Evolutionary conservation across 2,329 filamentous ascomycete genomes (phyloP).

Genomic region (Paraphaeosphaeria sporulosa): DNA sequence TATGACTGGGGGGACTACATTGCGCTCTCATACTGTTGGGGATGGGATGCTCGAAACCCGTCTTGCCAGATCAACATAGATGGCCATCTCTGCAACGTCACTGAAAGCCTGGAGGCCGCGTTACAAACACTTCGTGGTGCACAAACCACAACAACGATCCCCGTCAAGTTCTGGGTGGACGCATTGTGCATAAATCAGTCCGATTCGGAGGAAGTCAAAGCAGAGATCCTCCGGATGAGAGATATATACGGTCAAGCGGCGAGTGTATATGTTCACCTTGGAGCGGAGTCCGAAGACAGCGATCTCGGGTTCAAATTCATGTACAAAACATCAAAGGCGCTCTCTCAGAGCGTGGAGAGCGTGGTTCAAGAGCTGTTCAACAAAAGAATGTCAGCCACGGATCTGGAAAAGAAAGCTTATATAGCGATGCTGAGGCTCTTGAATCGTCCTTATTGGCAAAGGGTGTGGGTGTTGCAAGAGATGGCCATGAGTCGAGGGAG

Average conservation of each 20-base stretch:
- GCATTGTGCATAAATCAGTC: conserved; percentile 12
- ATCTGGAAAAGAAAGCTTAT: neutral
- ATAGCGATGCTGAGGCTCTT: neutral
- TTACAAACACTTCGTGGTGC: neutral
- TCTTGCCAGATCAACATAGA: conserved; percentile 5
- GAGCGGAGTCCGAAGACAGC: conserved; percentile 2
- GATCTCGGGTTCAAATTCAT: neutral
- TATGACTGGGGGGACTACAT: conserved; percentile 15
- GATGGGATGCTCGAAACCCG: neutral
- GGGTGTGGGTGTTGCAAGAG: conserved; percentile 15
- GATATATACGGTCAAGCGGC: conserved; percentile 4
- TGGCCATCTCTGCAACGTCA: conserved; percentile 4
- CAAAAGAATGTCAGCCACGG: neutral
- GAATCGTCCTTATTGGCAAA: conserved; percentile 7
- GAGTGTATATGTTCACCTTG: conserved; percentile 3
- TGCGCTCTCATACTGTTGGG: conserved; percentile 13
- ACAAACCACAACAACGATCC: neutral
- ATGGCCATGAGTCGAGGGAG: conserved; percentile 10
- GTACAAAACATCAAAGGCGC: neutral
- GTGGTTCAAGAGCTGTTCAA: neutral
- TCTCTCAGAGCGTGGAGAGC: neutral
- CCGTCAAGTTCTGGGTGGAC: conserved; percentile 4
- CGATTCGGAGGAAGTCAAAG: neutral
- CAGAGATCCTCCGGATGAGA: conserved; percentile 7
- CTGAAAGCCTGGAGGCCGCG: conserved; percentile 15